Evolutionary conservation across 768 basidiomycete genomes (phyloP).

Genomic region (Pleurotus giganteus): DNA sequence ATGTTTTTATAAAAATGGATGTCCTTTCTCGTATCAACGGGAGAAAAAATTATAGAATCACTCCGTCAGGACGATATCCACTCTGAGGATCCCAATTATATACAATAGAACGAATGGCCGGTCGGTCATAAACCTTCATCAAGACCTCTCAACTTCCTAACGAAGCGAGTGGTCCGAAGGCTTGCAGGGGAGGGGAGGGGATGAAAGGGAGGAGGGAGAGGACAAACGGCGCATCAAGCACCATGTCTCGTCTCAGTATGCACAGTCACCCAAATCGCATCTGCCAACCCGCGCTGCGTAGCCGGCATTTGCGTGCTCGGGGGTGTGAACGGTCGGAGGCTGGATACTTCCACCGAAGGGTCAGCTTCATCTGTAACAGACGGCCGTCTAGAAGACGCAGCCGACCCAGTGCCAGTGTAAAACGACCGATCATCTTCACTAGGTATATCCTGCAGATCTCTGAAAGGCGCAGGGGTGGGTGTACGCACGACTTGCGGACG

Average conservation of each 20-base stretch:
- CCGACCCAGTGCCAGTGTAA: neutral
- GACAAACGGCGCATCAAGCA: neutral
- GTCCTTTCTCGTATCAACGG: neutral
- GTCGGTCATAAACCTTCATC: neutral
- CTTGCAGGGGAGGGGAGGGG: too few relatives aligned
- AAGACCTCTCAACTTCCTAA: too few relatives aligned
- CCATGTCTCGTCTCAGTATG: constrained; percentile 9
- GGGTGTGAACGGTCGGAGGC: neutral
- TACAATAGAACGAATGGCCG: constrained; percentile 1
- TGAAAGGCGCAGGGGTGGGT: constrained; percentile 2
- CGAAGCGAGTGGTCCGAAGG: too few relatives aligned
- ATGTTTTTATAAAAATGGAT: too few relatives aligned
- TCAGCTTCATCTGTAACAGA: neutral
- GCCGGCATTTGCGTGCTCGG: neutral
- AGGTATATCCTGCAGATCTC: constrained; percentile 7
- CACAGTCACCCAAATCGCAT: constrained; percentile 2
- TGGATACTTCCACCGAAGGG: neutral
- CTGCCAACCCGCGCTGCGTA: neutral
- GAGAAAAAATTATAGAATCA: neutral
- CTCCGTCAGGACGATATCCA: neutral
- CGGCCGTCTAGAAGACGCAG: neutral
- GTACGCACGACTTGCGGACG: neutral
- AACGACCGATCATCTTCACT: constrained; percentile 1
- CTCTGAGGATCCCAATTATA: too few relatives aligned
- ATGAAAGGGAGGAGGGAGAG: neutral